Evolutionary conservation across 352 stramenopile genomes (phyloP).

Genomic region (Elongisporangium undulatum): DNA sequence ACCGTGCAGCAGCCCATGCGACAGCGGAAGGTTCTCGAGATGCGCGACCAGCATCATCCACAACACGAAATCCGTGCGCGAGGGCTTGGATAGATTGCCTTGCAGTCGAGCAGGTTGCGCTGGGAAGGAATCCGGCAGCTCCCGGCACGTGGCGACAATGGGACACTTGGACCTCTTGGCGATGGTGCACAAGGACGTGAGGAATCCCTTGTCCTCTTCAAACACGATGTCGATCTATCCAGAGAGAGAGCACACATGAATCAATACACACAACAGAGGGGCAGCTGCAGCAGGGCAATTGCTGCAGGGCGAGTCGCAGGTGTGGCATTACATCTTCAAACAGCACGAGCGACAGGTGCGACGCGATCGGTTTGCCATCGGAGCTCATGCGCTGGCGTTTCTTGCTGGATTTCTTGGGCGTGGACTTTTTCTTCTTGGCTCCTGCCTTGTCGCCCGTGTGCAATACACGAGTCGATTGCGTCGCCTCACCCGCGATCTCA

Average conservation of each 20-base stretch:
- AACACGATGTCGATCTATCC: conserved; percentile 65
- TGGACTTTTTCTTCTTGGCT: conserved; percentile 40
- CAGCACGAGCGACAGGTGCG: conserved; percentile 72
- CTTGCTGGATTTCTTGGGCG: conserved; percentile 29
- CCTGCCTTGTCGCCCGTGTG: conserved; percentile 26
- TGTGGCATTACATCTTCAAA: conserved; percentile 60
- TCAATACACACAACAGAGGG: conserved; percentile 2
- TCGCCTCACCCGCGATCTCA: conserved; percentile 79
- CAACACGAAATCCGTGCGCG: conserved; percentile 50
- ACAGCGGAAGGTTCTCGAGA: conserved; percentile 44
- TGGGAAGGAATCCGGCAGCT: conserved; percentile 60
- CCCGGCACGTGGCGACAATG: conserved; percentile 66
- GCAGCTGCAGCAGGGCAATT: background rate
- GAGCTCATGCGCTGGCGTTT: conserved; percentile 29
- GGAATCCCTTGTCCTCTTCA: conserved; percentile 78
- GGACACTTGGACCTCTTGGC: conserved; percentile 78
- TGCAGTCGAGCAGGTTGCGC: conserved; percentile 35
- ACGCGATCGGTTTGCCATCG: conserved; percentile 17
- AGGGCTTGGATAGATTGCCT: conserved; percentile 35
- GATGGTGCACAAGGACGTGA: conserved; percentile 65
- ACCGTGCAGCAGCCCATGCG: conserved; percentile 22
- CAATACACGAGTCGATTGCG: conserved; percentile 74
- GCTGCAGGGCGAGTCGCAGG: background rate
- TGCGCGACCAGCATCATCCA: conserved; percentile 62
- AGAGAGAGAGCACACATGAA: background rate